Evolutionary conservation across 345 rosid species (phyloP).

Genomic region (Populus tremula): DNA sequence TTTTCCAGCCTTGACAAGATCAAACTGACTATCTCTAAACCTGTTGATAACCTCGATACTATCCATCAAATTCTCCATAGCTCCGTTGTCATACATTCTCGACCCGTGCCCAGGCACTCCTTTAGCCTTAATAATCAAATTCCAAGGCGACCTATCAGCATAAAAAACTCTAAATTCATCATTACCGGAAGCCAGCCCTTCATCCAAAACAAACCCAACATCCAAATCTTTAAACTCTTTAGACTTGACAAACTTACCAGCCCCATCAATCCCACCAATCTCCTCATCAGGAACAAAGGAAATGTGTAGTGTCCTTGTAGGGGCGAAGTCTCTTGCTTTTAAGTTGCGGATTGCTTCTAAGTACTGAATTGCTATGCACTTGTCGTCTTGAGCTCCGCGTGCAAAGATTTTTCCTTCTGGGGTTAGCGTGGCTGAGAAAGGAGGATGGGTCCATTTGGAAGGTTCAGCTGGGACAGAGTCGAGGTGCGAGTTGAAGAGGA

Average conservation of each 20-base stretch:
- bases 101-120: constrained; percentile 87
- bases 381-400: constrained; percentile 90
- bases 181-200: constrained; percentile 72
- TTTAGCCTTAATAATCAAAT: constrained; percentile 45
- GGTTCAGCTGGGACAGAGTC: constrained; percentile 90
- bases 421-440: constrained; percentile 67
- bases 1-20: constrained; percentile 69
- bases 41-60: constrained; percentile 58
- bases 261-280: constrained; percentile 69
- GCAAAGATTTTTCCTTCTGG: constrained; percentile 60
- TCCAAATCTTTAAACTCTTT: constrained; percentile 60
- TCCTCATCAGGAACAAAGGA: constrained; percentile 83
- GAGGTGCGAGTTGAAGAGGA: constrained; percentile 87
- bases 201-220: constrained; percentile 77
- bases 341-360: constrained; percentile 69
- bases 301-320: constrained; percentile 60
- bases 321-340: constrained; percentile 41
- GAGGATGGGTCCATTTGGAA: constrained; percentile 73
- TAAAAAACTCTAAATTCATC: constrained; percentile 72
- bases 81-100: constrained; percentile 68
- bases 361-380: constrained; percentile 78
- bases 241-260: constrained; percentile 50
- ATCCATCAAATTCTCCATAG: constrained; percentile 91
- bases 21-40: constrained; percentile 72
- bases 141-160: constrained; percentile 72